Percentiles rank a stretch among this genome's conserved stretches.
Evolutionary conservation across 768 basidiomycete genomes (phyloP).

Genomic region (Ephemerocybe angulata): DNA sequence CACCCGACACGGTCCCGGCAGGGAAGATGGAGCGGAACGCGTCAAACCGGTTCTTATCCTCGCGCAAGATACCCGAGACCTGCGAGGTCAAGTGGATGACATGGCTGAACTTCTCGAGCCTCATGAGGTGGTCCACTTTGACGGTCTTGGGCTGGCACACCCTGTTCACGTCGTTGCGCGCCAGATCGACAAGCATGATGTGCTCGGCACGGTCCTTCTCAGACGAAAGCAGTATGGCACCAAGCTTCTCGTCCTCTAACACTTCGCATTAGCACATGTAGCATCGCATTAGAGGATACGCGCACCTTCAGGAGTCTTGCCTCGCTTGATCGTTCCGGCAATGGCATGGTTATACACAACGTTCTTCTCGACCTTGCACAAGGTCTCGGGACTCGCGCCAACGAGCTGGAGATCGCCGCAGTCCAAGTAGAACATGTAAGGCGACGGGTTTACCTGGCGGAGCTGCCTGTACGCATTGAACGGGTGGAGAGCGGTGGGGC

Average conservation of each 20-base stretch:
- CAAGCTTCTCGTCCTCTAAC: constrained; percentile 85
- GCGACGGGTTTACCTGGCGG: constrained; percentile 93
- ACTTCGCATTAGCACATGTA: constrained; percentile 10
- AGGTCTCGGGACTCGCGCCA: constrained; percentile 96
- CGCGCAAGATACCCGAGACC: constrained; percentile 81
- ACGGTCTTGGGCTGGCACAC: constrained; percentile 94
- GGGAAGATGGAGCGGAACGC: constrained; percentile 99
- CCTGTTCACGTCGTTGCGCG: constrained; percentile 96
- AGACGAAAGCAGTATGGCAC: constrained; percentile 69
- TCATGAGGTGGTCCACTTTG: constrained; percentile 94
- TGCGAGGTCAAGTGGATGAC: constrained; percentile 97
- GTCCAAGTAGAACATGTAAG: constrained; percentile 98
- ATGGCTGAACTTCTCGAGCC: constrained; percentile 92
- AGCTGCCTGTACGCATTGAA: constrained; percentile 97
- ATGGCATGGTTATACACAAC: constrained; percentile 97
- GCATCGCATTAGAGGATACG: constrained; percentile 4
- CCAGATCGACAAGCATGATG: constrained; percentile 98
- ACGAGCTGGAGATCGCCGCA: constrained; percentile 92
- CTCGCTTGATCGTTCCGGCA: constrained; percentile 89
- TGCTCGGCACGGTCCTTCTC: constrained; percentile 98
- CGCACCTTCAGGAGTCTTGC: constrained; percentile 81
- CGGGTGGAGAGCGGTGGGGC: constrained; percentile 85
- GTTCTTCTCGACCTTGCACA: constrained; percentile 91
- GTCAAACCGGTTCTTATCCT: constrained; percentile 91
- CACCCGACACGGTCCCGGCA: constrained; percentile 96